Base-by-base conservation (phyloP, 768 basidiomycete species). In the Coprinopsis sp. region DNA sequence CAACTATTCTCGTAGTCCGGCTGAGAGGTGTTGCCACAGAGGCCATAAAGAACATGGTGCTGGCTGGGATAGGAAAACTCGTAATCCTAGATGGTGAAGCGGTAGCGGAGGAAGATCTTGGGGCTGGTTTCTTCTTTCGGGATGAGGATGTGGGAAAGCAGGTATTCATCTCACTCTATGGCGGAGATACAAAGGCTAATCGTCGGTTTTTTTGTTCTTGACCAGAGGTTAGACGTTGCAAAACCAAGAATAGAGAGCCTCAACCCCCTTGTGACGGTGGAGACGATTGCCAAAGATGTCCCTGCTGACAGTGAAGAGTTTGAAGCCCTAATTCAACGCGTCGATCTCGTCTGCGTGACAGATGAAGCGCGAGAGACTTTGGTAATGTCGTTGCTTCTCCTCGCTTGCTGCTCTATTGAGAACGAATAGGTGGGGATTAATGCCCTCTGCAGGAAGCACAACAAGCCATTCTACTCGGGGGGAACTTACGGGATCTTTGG, bases 31-130 rank as follows among this genome's bases (percentile, higher is more conserved):
- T 87, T 30, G 92, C 96, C 31, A 91, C 92, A 6, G 96, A 99
- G 63, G 80, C 85, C 13, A 87, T 97, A 65, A 99, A 98, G 69
- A 99, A 99, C 61, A 87, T 99, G 60, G 95, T 98, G 14, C 78
- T 99, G 37, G 90, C 96, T 8, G 96, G 96, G 31, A 90, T 99
- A 46, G 96, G 96, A 21, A 84, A 81, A 61, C 68, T 99, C 51
- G 71, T 96, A 50, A 76, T 98, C 31, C 76, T 90, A 54, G 96
- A 99, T 66, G 71, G 73, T 18, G 82, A 79, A 52, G 69, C 76
- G 11, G 89, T 99, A 27, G 59, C 70, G 16, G 82, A 85, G 61
- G 84, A 91, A 62, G 96, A 98, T 67, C 78, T 98, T 27, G 92
- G 92, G 11, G 79, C 84, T 3, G 90, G 92, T 12, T 96, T 97